Conservation (phyloP, 129 eudicot species). For the Mikania micrantha region DNA sequence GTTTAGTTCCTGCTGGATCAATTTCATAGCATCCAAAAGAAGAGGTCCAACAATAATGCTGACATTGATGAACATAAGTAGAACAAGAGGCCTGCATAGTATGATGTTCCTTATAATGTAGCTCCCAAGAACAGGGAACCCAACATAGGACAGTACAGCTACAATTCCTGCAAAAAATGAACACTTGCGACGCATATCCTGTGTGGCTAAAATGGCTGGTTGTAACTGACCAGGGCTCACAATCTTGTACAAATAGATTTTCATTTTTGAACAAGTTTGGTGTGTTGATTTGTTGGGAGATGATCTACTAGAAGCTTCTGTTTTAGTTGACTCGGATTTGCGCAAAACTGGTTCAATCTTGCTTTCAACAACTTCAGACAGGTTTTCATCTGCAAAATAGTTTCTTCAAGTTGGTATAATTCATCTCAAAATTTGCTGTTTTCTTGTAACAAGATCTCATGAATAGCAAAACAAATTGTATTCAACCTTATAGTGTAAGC, state of each 20-base stretch:
- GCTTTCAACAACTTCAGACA: slow-evolving; percentile 9
- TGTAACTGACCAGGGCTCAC: slow-evolving; percentile 40
- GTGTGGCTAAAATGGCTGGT: slow-evolving; percentile 52
- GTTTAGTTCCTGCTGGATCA: slow-evolving; percentile 11
- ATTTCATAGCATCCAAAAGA: slow-evolving; percentile 23
- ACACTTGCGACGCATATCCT: slow-evolving; percentile 39
- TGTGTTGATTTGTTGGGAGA: slow-evolving; percentile 4
- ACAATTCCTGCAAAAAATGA: slow-evolving; percentile 52
- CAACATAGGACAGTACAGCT: slow-evolving; percentile 44
- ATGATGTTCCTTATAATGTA: slow-evolving; percentile 31
- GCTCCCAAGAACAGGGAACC: slow-evolving; percentile 58
- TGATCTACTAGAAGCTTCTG: not conserved
- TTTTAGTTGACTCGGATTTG: slow-evolving; percentile 15
- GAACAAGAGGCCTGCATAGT: slow-evolving; percentile 56
- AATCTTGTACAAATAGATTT: slow-evolving; percentile 18
- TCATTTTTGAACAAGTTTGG: slow-evolving; percentile 4
- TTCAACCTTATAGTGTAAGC: too few relatives aligned
- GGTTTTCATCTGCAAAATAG: slow-evolving; percentile 17
- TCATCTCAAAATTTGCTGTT: too few relatives aligned
- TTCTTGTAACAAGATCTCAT: too few relatives aligned
- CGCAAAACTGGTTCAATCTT: not conserved
- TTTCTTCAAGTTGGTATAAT: not conserved
- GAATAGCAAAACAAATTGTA: too few relatives aligned
- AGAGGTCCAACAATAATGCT: slow-evolving; percentile 46
- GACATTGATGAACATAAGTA: slow-evolving; percentile 58